These are phyloP conservation scores for Colletotrichum cordylinicola DNA, from an alignment of 2,329 filamentous ascomycete species.

Conservation along the genomic window DNA sequence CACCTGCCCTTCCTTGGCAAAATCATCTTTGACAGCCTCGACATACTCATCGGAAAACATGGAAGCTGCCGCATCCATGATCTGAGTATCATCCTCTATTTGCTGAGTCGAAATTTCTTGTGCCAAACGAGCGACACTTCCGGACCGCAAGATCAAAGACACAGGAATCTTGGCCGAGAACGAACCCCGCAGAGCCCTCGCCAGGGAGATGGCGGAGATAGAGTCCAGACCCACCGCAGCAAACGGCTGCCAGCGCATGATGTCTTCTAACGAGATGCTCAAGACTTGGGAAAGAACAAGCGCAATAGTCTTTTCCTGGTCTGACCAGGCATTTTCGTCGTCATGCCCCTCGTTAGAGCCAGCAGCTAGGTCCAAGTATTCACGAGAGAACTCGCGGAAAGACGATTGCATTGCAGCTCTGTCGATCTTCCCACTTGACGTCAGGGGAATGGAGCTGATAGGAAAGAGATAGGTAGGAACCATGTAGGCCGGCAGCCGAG, in stretches of 20 bases:
- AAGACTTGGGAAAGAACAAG: slow-evolving; percentile 58
- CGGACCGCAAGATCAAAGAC: slow-evolving; percentile 71
- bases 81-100: neutral
- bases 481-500: slow-evolving; percentile 76
- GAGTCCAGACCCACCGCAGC: slow-evolving; percentile 84
- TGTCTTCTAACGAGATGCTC: slow-evolving; percentile 43
- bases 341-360: slow-evolving; percentile 36
- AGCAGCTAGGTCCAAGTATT: slow-evolving; percentile 45
- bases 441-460: slow-evolving; percentile 72
- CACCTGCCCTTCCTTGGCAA: slow-evolving; percentile 33
- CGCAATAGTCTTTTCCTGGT: slow-evolving; percentile 62
- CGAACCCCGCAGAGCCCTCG: slow-evolving; percentile 57
- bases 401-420: slow-evolving; percentile 53
- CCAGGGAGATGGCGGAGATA: slow-evolving; percentile 77
- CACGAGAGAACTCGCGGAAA: slow-evolving; percentile 51
- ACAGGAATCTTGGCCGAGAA: slow-evolving; percentile 62
- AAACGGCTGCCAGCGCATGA: slow-evolving; percentile 74
- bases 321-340: slow-evolving; percentile 48
- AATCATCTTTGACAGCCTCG: slow-evolving; percentile 13
- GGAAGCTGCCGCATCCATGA: neutral
- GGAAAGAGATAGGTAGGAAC: slow-evolving; percentile 77
- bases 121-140: slow-evolving; percentile 69
- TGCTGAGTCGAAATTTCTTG: slow-evolving; percentile 19
- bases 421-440: slow-evolving; percentile 77
- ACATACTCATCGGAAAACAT: neutral